phyloP scores from a whole-genome alignment of 768 basidiomycete genomes.

The Collybiopsis confluens region DNA sequence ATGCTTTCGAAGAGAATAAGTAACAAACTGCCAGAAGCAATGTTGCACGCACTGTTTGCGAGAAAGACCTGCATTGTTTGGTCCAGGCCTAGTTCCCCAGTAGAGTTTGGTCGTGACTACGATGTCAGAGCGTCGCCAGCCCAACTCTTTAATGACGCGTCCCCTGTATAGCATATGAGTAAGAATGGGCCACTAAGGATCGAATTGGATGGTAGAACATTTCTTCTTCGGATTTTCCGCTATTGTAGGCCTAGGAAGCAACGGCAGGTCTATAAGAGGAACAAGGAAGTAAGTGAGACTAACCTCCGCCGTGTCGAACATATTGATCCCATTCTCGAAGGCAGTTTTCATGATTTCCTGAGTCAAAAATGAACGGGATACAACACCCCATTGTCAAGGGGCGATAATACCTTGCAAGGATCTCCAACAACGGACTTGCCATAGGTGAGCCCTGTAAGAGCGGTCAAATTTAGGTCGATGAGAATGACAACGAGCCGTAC shows the following conservation, averaged over 20 bases:
- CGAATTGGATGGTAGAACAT: constrained; percentile 41
- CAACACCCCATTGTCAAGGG: neutral
- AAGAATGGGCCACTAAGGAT: neutral
- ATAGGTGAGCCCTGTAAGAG: constrained; percentile 46
- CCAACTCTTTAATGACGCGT: constrained; percentile 70
- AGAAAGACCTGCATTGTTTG: constrained; percentile 53
- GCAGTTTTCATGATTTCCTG: constrained; percentile 77
- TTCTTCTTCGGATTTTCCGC: constrained; percentile 68
- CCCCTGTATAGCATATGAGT: constrained; percentile 36
- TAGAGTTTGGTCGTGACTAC: constrained; percentile 77
- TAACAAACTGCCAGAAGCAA: constrained; percentile 56
- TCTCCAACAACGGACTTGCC: constrained; percentile 64
- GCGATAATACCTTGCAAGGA: constrained; percentile 51
- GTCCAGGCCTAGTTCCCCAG: constrained; percentile 62
- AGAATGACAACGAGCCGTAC: constrained; percentile 23
- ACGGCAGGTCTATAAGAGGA: neutral
- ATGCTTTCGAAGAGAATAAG: constrained; percentile 45
- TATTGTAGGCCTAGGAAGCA: constrained; percentile 35
- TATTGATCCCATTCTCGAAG: constrained; percentile 74
- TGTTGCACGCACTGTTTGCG: constrained; percentile 59
- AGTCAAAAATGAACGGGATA: neutral
- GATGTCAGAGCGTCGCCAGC: constrained; percentile 59
- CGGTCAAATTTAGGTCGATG: neutral
- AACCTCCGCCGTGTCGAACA: constrained; percentile 67
- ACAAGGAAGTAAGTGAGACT: neutral